Conservation (phyloP, 805 yeast species). For the Wickerhamomyces tratensis region DNA sequence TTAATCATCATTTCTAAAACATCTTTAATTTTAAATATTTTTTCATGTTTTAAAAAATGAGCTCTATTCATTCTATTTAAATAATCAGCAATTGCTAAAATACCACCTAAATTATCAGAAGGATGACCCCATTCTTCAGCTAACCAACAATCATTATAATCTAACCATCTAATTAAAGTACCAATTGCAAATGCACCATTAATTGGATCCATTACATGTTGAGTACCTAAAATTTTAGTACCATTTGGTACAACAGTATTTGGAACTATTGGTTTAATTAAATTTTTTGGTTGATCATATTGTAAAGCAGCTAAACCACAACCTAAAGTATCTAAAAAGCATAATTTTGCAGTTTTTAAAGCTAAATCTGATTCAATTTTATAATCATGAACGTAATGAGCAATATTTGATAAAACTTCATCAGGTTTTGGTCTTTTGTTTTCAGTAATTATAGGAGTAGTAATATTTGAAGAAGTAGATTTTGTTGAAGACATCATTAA, state of each 20-base stretch:
- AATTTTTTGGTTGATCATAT: slow-evolving; percentile 35
- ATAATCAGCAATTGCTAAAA: slow-evolving; percentile 49
- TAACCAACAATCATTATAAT: slow-evolving; percentile 55
- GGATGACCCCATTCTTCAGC: slow-evolving; percentile 72
- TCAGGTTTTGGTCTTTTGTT: slow-evolving; percentile 45
- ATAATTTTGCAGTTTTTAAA: slow-evolving; percentile 42
- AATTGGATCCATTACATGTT: slow-evolving; percentile 40
- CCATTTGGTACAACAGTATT: slow-evolving; percentile 48
- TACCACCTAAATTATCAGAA: slow-evolving; percentile 50
- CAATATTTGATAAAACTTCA: slow-evolving; percentile 36
- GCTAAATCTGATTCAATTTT: slow-evolving; percentile 37
- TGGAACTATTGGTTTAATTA: slow-evolving; percentile 49
- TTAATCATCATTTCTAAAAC: slow-evolving; percentile 48
- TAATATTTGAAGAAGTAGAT: too few relatives aligned
- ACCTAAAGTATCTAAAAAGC: slow-evolving; percentile 48
- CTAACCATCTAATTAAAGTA: slow-evolving; percentile 49
- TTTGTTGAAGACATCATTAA: not conserved
- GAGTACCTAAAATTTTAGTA: slow-evolving; percentile 44
- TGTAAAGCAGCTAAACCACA: slow-evolving; percentile 52
- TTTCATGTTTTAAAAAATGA: slow-evolving; percentile 28
- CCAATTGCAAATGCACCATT: slow-evolving; percentile 52
- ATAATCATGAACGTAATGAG: slow-evolving; percentile 39
- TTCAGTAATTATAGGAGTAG: slow-evolving; percentile 23
- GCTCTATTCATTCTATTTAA: slow-evolving; percentile 35
- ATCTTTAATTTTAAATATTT: slow-evolving; percentile 35